These are phyloP conservation scores for Globisporangium carolinianum DNA, from an alignment of 352 stramenopile genomes.

Conservation along the genomic window DNA sequence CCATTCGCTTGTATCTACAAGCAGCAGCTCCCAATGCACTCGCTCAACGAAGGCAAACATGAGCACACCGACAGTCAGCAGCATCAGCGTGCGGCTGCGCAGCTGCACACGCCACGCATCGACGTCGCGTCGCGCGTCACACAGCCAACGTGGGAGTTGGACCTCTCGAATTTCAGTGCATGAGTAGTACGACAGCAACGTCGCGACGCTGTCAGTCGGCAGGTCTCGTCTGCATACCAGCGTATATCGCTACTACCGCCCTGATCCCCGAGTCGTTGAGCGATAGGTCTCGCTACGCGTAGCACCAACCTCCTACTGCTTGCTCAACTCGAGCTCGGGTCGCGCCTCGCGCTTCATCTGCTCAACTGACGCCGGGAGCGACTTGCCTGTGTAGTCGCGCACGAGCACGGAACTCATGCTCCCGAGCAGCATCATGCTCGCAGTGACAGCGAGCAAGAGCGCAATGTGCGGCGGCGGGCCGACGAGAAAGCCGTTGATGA, in stretches of 20 bases:
- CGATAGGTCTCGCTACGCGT: no score
- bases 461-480: constrained; percentile 67
- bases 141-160: constrained; percentile 39
- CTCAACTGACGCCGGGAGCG: constrained; percentile 45
- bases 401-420: constrained; percentile 52
- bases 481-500: constrained; percentile 85
- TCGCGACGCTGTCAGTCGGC: not conserved
- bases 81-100: not conserved
- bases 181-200: constrained; percentile 1
- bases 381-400: constrained; percentile 50
- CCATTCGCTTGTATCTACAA: no score
- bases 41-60: no score
- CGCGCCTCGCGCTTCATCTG: constrained; percentile 34
- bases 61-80: not conserved
- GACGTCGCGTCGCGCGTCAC: not conserved
- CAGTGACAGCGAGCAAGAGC: constrained; percentile 66
- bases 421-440: constrained; percentile 76
- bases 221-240: not conserved
- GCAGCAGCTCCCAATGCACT: no score
- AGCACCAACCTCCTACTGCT: constrained; percentile 4
- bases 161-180: constrained; percentile 61
- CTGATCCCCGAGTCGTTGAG: no score
- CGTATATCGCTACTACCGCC: not conserved
- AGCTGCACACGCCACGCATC: not conserved
- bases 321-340: constrained; percentile 4